These are phyloP conservation scores for Ricinus communis DNA, from an alignment of 345 rosid species.

Conservation along the genomic window DNA sequence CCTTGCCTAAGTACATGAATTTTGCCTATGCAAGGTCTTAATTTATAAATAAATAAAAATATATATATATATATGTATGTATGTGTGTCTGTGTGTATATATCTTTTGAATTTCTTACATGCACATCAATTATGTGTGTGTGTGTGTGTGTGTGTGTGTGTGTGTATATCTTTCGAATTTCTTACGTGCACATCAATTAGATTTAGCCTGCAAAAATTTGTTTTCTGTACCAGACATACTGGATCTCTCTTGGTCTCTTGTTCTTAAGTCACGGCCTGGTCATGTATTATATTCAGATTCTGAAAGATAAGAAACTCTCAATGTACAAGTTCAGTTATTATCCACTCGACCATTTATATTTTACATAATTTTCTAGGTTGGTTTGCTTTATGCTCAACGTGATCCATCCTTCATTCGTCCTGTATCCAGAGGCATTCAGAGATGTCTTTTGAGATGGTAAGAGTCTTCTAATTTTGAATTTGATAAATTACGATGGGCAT, in stretches of 20 bases:
- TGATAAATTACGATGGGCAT: not conserved
- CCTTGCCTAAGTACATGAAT: not conserved
- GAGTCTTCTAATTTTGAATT: constrained; percentile 4
- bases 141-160: too few species aligned
- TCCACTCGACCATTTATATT: not conserved
- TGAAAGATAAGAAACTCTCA: not conserved
- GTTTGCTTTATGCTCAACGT: constrained; percentile 81
- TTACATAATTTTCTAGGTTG: constrained; percentile 49
- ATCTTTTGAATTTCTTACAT: too few species aligned
- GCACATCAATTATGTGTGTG: too few species aligned
- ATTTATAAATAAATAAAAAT: too few species aligned
- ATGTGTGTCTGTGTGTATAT: too few species aligned
- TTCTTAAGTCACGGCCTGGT: not conserved
- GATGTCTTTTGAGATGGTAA: constrained; percentile 94
- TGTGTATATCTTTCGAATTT: too few species aligned
- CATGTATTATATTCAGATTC: not conserved
- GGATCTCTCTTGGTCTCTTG: not conserved
- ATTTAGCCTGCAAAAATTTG: too few species aligned
- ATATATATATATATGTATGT: too few species aligned
- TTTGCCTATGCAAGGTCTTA: not conserved
- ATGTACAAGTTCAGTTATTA: too few species aligned
- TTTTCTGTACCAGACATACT: not conserved
- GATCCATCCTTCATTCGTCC: constrained; percentile 92
- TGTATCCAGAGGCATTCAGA: constrained; percentile 70
- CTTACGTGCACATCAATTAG: not conserved